Base-by-base conservation (phyloP, 352 stramenopile species). In the Pythium scleroteichum region DNA sequence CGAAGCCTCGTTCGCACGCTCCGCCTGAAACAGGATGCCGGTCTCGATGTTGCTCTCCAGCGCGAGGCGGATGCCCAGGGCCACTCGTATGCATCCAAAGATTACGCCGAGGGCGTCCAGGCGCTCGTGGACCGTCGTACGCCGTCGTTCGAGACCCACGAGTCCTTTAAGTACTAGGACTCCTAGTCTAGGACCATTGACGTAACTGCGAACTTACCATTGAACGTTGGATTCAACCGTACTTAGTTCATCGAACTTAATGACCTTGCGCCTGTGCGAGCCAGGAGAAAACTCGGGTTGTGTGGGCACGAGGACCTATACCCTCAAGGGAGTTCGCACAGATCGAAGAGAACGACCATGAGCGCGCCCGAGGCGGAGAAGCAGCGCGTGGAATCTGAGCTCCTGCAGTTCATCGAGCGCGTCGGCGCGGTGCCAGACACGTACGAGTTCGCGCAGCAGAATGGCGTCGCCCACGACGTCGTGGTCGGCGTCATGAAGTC, bases 401-500 rank as follows among this genome's bases (percentile, higher is more conserved):
- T 95, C 59, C 78, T 95, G 48, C 71, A 87, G 65, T 61, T 71
- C 41, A 75, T 95, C 17, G 56, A 74, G 19, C 62, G 59, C 16
- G 44, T 79, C 19, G 71, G 68, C 3, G 66, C 67, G 14, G 64
- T 95, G 26, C 61, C 59, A 8, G 94, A 98, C 75, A 91, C 88
- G 39, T 97, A 86, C 68, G 78, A 76, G 44, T 98, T 94, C 66
- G 78, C 94, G 20, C 71, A 78, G 38, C 45, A 71, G 22, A 69
- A 89, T 24, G 79, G 74, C 20, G 63, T 98, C 17, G 82, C 96
- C 60, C 97, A 99, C 73, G 86, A 96, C 53, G 68, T 89, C 50
- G 82, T 99, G 20, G 89, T 99, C 52, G 96, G 97, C 49, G 84
- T 97, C 33, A 94, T 98, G 76, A 99, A 99, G 79, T 98, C 89